Conservation (phyloP, 2,329 filamentous ascomycete species). For the Neonectria coccinea region DNA sequence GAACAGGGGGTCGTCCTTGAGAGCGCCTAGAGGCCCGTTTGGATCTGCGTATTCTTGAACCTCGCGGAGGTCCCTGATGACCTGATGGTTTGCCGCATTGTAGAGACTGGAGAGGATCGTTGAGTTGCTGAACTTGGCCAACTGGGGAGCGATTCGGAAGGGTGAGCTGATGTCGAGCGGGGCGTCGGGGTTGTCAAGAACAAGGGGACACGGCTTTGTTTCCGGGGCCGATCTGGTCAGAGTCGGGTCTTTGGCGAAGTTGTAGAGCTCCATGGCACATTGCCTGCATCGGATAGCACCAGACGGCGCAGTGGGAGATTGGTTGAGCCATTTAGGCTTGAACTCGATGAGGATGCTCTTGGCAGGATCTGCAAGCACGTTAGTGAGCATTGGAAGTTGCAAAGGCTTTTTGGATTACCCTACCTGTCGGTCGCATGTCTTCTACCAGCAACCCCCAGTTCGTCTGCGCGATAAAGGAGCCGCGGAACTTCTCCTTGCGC, state of each 20-base stretch:
- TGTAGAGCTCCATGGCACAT: conserved; percentile 68
- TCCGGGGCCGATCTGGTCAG: conserved; percentile 51
- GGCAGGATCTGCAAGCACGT: conserved; percentile 42
- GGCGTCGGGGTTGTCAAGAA: conserved; percentile 66
- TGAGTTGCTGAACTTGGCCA: conserved; percentile 46
- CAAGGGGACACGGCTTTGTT: conserved; percentile 71
- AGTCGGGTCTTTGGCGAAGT: conserved; percentile 49
- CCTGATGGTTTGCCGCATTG: conserved; percentile 49
- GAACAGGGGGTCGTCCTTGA: conserved; percentile 61
- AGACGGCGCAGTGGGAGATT: conserved; percentile 77
- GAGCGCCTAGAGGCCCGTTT: conserved; percentile 56
- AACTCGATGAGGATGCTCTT: conserved; percentile 71
- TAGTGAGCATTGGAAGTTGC: conserved; percentile 7
- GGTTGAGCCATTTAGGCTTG: conserved; percentile 86
- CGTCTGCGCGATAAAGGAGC: conserved; percentile 63
- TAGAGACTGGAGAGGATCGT: conserved; percentile 42
- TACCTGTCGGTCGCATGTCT: conserved; percentile 69
- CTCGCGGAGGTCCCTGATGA: conserved; percentile 50
- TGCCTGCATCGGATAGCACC: conserved; percentile 76
- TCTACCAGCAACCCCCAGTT: conserved; percentile 78
- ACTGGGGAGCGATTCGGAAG: conserved; percentile 53
- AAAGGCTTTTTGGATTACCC: conserved; percentile 17
- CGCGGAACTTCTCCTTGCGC: conserved; percentile 59
- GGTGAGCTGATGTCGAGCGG: conserved; percentile 58
- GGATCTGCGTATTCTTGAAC: conserved; percentile 59